Percentiles rank a stretch among this genome's conserved stretches.
phyloP scores from a whole-genome alignment of 139 green algal species.

The Tetraselmis striata region DNA sequence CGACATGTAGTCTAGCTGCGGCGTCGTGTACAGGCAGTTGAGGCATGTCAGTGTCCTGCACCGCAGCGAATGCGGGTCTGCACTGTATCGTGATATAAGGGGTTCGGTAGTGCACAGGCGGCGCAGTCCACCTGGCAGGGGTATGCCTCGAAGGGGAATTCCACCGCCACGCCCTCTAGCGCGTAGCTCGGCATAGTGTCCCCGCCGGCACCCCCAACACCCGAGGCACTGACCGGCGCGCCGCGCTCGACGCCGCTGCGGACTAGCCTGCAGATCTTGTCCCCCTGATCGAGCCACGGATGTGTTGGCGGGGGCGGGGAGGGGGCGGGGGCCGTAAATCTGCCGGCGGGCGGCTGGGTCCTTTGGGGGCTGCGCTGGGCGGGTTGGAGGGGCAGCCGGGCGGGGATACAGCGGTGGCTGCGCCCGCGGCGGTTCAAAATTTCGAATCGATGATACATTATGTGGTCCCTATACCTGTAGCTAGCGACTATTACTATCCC shows the following conservation, averaged over 20 bases:
- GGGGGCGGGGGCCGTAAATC: not conserved
- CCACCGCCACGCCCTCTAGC: constrained; percentile 54
- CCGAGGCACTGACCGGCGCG: constrained; percentile 17
- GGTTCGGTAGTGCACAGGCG: not conserved
- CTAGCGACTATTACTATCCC: no score
- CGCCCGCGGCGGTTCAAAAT: no score
- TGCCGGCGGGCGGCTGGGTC: not conserved
- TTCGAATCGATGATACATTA: no score
- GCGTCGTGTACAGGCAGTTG: constrained; percentile 16
- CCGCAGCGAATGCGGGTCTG: not conserved
- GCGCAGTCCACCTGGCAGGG: constrained; percentile 15
- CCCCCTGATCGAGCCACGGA: no score
- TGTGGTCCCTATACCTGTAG: no score
- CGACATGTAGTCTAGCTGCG: constrained; percentile 81
- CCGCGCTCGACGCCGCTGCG: not conserved
- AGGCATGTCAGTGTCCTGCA: not conserved
- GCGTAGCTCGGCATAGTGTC: constrained; percentile 33
- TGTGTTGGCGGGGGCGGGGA: no score
- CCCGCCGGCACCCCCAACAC: constrained; percentile 14
- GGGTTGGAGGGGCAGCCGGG: not conserved
- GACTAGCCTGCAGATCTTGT: no score
- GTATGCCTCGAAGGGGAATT: constrained; percentile 29
- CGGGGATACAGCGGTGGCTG: not conserved
- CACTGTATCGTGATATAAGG: not conserved
- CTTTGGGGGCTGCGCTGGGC: not conserved